Evolutionary conservation across 1,139 yeast species (phyloP).

Genomic region (Waltiozyma solani): DNA sequence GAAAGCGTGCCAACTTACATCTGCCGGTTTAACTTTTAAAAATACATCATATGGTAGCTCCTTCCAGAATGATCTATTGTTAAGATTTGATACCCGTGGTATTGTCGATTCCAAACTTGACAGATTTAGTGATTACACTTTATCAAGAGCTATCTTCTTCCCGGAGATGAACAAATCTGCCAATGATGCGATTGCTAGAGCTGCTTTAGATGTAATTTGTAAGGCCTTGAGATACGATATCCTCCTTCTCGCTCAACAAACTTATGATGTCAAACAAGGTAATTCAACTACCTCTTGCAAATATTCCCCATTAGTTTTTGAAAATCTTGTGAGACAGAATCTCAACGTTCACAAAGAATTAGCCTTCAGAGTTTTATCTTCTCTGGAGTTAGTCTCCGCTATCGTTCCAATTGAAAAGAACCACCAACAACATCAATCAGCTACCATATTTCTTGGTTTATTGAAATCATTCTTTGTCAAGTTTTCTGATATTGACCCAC

Average conservation of each 20-base stretch:
- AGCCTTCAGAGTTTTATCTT: constrained; percentile 30
- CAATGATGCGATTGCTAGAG: constrained; percentile 21
- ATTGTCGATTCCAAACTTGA: constrained; percentile 28
- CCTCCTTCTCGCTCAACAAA: constrained; percentile 42
- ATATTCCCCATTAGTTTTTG: constrained; percentile 34
- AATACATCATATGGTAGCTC: constrained; percentile 18
- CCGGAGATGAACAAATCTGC: constrained; percentile 20
- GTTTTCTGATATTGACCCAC: constrained; percentile 35
- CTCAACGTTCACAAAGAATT: constrained; percentile 30
- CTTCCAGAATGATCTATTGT: constrained; percentile 28
- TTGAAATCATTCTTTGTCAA: constrained; percentile 23
- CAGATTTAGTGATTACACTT: constrained; percentile 29
- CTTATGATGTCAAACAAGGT: constrained; percentile 31
- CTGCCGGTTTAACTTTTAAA: constrained; percentile 20
- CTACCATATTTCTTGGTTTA: constrained; percentile 19
- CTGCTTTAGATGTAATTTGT: constrained; percentile 35
- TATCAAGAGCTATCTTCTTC: constrained; percentile 21
- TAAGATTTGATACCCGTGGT: constrained; percentile 35
- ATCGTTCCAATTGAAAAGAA: constrained; percentile 22
- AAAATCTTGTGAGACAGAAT: constrained; percentile 28
- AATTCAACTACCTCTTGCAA: constrained; percentile 26
- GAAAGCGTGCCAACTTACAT: constrained; percentile 21
- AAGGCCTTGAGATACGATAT: constrained; percentile 47
- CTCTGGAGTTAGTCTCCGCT: constrained; percentile 35
- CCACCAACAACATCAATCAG: constrained; percentile 18